phyloP scores from a whole-genome alignment of 1,284 basidiomycete species.

The Boletus hoseneyae region DNA sequence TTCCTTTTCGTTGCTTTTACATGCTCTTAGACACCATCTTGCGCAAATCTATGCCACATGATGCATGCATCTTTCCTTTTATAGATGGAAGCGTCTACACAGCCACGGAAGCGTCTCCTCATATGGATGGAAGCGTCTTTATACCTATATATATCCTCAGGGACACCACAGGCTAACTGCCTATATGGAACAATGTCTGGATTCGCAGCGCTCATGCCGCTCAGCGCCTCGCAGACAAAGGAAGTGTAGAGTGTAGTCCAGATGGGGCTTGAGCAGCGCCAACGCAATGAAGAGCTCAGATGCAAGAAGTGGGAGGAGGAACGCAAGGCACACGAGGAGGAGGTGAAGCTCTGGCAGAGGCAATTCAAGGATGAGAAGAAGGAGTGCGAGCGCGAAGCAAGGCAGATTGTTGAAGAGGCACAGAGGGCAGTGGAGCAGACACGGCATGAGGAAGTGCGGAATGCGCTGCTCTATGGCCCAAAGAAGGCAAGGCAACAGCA shows the following conservation, averaged over 20 bases:
- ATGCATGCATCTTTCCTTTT: too few relatives aligned
- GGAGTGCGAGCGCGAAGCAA: conserved; percentile 51
- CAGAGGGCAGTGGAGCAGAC: conserved; percentile 48
- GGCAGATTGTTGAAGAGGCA: conserved; percentile 46
- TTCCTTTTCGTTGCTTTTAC: too few relatives aligned
- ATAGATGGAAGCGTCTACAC: too few relatives aligned
- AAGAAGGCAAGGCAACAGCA: conserved; percentile 45
- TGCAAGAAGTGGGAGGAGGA: conserved; percentile 63
- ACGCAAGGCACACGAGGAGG: conserved; percentile 57
- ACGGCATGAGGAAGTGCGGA: conserved; percentile 56
- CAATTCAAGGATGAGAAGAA: conserved; percentile 64
- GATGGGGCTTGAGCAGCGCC: conserved; percentile 53
- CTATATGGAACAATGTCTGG: conserved; percentile 40
- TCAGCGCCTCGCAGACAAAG: conserved; percentile 63
- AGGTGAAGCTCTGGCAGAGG: conserved; percentile 52
- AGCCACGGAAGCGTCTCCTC: too few relatives aligned
- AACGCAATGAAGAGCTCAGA: conserved; percentile 55
- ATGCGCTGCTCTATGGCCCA: conserved; percentile 58
- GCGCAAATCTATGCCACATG: too few relatives aligned
- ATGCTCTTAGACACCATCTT: too few relatives aligned
- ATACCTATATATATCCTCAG: neutral
- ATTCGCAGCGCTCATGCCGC: conserved; percentile 68
- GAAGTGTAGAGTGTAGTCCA: conserved; percentile 55
- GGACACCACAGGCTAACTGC: neutral
- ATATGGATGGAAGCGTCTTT: too few relatives aligned